Evolutionary conservation across 1,284 basidiomycete genomes (phyloP).

Genomic region (Boletus albobrunnescens): DNA sequence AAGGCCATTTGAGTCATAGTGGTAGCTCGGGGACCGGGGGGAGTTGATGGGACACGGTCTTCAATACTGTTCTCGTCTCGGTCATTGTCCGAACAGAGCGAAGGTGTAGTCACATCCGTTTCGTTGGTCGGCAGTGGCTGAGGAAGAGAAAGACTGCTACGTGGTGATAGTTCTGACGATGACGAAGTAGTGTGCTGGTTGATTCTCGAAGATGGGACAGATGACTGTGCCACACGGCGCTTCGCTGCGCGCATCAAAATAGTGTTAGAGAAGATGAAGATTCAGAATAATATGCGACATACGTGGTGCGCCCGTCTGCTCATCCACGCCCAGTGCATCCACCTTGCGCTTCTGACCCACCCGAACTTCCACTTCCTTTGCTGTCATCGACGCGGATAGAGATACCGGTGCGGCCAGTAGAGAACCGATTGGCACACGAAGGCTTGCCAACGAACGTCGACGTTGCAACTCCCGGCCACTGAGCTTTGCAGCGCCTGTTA

Average conservation of each 20-base stretch:
- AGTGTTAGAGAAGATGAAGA: slow-evolving; percentile 2
- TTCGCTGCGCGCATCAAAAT: slow-evolving; percentile 13
- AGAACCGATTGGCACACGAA: slow-evolving; percentile 27
- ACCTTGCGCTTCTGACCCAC: slow-evolving; percentile 27
- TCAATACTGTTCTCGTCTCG: slow-evolving; percentile 45
- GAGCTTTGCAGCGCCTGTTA: slow-evolving; percentile 10
- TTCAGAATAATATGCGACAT: slow-evolving; percentile 4
- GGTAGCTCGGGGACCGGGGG: slow-evolving; percentile 27
- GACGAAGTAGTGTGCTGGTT: slow-evolving; percentile 6
- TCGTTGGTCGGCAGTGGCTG: slow-evolving; percentile 22
- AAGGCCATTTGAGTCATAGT: not conserved
- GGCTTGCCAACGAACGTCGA: slow-evolving; percentile 27
- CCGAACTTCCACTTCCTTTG: slow-evolving; percentile 10
- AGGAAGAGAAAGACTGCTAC: slow-evolving; percentile 7
- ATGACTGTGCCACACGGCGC: slow-evolving; percentile 19
- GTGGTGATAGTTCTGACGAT: slow-evolving; percentile 4
- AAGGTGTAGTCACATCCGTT: slow-evolving; percentile 51
- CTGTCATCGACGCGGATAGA: not conserved
- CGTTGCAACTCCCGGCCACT: slow-evolving; percentile 22
- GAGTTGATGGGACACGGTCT: slow-evolving; percentile 44
- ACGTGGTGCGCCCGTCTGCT: slow-evolving; percentile 10
- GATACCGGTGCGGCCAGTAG: slow-evolving; percentile 21
- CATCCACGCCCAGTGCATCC: slow-evolving; percentile 17
- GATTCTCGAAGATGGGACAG: slow-evolving; percentile 5
- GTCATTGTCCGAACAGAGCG: slow-evolving; percentile 65